A percentile compares a stretch with the other conserved stretches of the same genome.
These are phyloP conservation scores for Lentinula sp. DNA, from an alignment of 768 basidiomycete genomes.

Conservation along the genomic window DNA sequence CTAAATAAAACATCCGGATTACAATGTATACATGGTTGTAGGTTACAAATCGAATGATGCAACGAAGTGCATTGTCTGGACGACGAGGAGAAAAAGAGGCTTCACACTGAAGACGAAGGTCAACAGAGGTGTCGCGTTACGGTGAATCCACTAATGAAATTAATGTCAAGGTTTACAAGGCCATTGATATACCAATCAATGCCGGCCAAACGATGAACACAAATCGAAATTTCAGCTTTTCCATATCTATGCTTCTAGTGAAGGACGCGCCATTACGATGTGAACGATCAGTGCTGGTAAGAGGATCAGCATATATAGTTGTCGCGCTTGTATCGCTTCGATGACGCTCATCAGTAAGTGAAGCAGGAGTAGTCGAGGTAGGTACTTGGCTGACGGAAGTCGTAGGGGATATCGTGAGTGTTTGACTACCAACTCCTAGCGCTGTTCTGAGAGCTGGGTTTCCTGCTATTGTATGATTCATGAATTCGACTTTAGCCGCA, in stretches of 20 bases:
- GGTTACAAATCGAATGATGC: not conserved
- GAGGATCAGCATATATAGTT: conserved; percentile 2
- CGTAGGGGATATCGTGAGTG: not conserved
- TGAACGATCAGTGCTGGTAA: not conserved
- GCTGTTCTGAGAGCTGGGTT: conserved; percentile 1
- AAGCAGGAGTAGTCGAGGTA: not conserved
- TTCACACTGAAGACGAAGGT: too few relatives aligned
- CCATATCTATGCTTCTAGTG: conserved; percentile 19
- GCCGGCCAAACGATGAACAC: conserved; percentile 53
- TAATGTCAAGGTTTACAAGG: conserved; percentile 23
- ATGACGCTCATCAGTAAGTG: not conserved
- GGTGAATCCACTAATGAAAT: not conserved
- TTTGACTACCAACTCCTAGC: not conserved
- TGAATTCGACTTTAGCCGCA: conserved; percentile 14
- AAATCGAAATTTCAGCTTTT: conserved; percentile 36
- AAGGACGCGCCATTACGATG: conserved; percentile 5
- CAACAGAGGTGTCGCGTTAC: too few relatives aligned
- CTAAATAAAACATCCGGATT: too few relatives aligned
- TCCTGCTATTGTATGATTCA: conserved; percentile 8
- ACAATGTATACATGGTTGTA: not conserved
- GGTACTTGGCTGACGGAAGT: not conserved
- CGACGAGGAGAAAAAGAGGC: too few relatives aligned
- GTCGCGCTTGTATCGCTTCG: not conserved
- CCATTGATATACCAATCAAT: conserved; percentile 50
- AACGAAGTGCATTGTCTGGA: not conserved